These are phyloP conservation scores for Hypholoma sublateritium DNA, from an alignment of 768 basidiomycete genomes.

Conservation along the genomic window DNA sequence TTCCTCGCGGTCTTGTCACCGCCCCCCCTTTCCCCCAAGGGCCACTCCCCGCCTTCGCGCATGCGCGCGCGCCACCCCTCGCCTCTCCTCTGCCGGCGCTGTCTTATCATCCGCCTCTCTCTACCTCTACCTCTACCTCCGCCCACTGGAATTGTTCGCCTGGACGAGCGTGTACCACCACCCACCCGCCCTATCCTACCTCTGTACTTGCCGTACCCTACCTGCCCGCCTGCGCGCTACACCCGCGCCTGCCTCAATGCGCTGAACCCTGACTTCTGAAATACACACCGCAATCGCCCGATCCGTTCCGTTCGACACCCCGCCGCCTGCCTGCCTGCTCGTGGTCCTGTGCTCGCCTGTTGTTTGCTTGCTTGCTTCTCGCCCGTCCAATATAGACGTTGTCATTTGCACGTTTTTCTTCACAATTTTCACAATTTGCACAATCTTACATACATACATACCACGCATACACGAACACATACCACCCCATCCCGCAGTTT, in stretches of 20 bases:
- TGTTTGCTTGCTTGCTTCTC: no score
- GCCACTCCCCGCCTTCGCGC: background rate
- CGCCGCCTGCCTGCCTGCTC: no score
- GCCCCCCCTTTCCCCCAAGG: background rate
- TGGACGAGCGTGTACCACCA: slow-evolving; percentile 37
- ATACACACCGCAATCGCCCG: no score
- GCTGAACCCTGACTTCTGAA: no score
- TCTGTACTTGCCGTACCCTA: slow-evolving; percentile 5
- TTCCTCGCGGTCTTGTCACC: background rate
- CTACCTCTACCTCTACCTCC: slow-evolving; percentile 3
- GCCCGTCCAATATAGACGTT: no score
- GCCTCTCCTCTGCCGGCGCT: background rate
- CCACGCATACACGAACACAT: no score
- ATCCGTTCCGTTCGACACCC: no score
- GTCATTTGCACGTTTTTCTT: no score
- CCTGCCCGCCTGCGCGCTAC: background rate
- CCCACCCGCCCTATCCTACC: slow-evolving; percentile 7
- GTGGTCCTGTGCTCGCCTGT: no score
- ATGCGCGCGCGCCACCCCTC: slow-evolving; percentile 1
- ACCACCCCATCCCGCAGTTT: no score
- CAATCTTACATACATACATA: no score
- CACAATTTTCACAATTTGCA: no score
- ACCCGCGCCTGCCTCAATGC: background rate
- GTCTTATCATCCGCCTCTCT: background rate
- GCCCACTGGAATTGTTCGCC: slow-evolving; percentile 30